Percentiles rank a stretch among this genome's conserved stretches.
phyloP scores from a whole-genome alignment of 768 basidiomycete species.

The Psilocybe cubensis region DNA sequence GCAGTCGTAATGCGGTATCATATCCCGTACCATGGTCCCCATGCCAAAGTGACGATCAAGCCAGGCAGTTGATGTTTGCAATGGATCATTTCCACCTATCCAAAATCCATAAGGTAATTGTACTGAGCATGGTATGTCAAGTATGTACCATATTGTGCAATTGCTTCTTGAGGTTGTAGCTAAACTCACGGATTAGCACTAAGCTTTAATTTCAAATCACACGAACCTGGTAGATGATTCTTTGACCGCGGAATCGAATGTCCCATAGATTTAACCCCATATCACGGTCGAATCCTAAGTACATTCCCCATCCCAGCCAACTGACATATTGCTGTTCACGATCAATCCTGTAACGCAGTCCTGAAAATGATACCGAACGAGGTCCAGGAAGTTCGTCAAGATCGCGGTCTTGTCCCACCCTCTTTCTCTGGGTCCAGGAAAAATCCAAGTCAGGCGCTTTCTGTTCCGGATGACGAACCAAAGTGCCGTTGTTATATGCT shows the following conservation, averaged over 20 bases:
- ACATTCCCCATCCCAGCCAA: constrained; percentile 72
- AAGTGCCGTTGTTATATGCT: constrained; percentile 56
- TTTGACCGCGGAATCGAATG: constrained; percentile 56
- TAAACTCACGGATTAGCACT: constrained; percentile 17
- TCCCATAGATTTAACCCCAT: constrained; percentile 70
- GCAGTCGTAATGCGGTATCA: constrained; percentile 72
- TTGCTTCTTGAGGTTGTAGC: constrained; percentile 65
- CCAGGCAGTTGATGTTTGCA: constrained; percentile 64
- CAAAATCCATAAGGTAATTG: not conserved
- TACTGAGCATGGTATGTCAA: not conserved
- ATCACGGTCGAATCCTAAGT: constrained; percentile 65
- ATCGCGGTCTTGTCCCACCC: constrained; percentile 44
- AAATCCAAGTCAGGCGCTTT: constrained; percentile 34
- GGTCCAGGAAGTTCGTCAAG: constrained; percentile 70
- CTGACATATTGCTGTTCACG: constrained; percentile 53
- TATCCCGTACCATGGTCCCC: constrained; percentile 57
- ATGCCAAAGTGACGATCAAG: constrained; percentile 69
- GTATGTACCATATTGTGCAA: constrained; percentile 55
- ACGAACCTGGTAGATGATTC: constrained; percentile 62
- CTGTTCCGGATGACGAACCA: constrained; percentile 41
- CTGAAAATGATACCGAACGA: constrained; percentile 62
- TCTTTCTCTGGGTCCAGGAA: constrained; percentile 51
- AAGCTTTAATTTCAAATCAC: not conserved
- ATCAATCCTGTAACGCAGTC: constrained; percentile 61
- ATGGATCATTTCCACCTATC: constrained; percentile 67